A percentile compares a stretch with the other conserved stretches of the same genome.
These are phyloP conservation scores for Neurospora sp. DNA, from an alignment of 495 filamentous ascomycete genomes.

Conservation along the genomic window DNA sequence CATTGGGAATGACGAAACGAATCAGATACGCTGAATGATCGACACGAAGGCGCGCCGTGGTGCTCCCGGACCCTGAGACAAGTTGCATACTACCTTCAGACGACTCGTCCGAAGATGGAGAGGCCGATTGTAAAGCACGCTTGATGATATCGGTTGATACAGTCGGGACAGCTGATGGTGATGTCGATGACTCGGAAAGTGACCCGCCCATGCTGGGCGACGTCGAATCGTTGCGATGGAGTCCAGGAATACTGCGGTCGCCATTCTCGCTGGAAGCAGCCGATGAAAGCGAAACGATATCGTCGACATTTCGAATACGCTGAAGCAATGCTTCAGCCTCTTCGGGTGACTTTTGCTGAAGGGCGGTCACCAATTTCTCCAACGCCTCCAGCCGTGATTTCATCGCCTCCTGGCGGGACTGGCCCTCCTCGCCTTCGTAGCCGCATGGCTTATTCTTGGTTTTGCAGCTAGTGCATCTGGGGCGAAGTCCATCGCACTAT, in stretches of 20 bases:
- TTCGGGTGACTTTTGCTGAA: constrained; percentile 9
- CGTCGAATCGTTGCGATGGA: not conserved
- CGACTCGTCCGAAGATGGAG: not conserved
- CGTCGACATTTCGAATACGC: constrained; percentile 8
- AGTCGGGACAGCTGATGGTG: not conserved
- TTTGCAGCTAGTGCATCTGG: constrained; percentile 14
- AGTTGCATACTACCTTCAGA: not conserved
- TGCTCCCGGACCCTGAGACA: not conserved
- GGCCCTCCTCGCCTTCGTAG: constrained; percentile 21
- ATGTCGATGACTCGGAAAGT: not conserved
- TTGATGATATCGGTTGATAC: not conserved
- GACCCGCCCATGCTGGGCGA: not conserved
- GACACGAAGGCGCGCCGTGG: not conserved
- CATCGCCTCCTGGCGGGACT: constrained; percentile 17
- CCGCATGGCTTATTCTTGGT: constrained; percentile 8
- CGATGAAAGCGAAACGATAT: not conserved
- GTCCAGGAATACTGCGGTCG: not conserved
- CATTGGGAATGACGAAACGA: constrained; percentile 12
- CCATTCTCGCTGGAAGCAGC: not conserved
- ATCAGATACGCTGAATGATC: constrained; percentile 4
- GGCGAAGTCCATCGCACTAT: constrained; percentile 20
- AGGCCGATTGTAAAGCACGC: not conserved
- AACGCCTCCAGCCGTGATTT: constrained; percentile 13
- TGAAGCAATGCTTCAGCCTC: constrained; percentile 14
- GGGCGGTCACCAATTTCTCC: constrained; percentile 15